These are phyloP conservation scores for Vaccinium macrocarpon DNA, from an alignment of 148 eudicot species.

Conservation along the genomic window DNA sequence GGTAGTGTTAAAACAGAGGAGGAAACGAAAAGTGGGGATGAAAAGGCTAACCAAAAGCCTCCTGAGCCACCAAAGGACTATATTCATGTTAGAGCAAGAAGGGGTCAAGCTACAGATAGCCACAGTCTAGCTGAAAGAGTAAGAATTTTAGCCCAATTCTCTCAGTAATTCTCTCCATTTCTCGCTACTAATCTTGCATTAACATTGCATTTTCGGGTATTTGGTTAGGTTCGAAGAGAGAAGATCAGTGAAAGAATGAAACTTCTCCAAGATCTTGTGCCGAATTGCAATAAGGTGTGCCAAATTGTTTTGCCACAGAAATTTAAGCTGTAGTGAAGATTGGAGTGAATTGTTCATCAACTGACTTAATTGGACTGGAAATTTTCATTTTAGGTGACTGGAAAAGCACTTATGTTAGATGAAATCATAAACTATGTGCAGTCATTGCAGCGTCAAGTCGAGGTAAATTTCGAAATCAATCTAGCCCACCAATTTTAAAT, in stretches of 20 bases:
- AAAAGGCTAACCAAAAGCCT: slow-evolving; percentile 36
- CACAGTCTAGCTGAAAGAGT: slow-evolving; percentile 99
- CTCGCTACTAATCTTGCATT: neutral
- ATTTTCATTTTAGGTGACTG: slow-evolving; percentile 59
- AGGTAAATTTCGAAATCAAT: slow-evolving; percentile 45
- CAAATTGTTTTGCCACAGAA: neutral
- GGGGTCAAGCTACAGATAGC: slow-evolving; percentile 98
- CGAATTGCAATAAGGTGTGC: slow-evolving; percentile 85
- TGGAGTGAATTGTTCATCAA: neutral
- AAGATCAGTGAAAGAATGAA: slow-evolving; percentile 96
- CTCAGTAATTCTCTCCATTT: neutral
- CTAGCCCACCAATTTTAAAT: neutral
- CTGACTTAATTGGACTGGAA: neutral
- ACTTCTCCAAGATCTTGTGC: slow-evolving; percentile 93
- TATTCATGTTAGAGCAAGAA: slow-evolving; percentile 96
- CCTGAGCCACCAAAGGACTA: slow-evolving; percentile 81
- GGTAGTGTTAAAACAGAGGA: slow-evolving; percentile 25
- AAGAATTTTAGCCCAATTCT: slow-evolving; percentile 12
- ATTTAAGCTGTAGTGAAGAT: neutral
- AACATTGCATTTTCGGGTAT: neutral
- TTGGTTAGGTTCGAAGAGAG: slow-evolving; percentile 77
- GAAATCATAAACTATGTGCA: slow-evolving; percentile 95
- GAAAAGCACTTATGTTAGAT: slow-evolving; percentile 94
- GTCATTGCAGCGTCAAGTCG: slow-evolving; percentile 89
- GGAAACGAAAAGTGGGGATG: slow-evolving; percentile 29